phyloP scores from a whole-genome alignment of 2,329 filamentous ascomycete genomes.

The Trichoderma cornu-damae region DNA sequence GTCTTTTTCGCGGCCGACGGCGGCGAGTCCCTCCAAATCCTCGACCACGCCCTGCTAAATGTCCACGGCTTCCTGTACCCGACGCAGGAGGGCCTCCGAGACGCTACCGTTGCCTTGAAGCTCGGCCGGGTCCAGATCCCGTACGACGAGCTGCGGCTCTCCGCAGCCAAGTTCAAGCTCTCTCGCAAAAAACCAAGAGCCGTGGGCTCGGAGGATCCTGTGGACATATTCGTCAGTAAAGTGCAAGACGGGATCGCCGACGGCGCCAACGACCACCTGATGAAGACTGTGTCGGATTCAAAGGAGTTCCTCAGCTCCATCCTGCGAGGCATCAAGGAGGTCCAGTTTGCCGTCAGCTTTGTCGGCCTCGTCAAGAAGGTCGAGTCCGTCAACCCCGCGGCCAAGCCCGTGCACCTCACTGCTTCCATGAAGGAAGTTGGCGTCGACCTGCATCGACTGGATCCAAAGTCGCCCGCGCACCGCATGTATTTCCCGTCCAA shows the following conservation, averaged over 20 bases:
- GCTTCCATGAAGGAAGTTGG: constrained; percentile 95
- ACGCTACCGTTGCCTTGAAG: constrained; percentile 86
- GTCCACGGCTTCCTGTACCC: constrained; percentile 87
- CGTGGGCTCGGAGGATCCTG: constrained; percentile 38
- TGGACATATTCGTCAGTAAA: constrained; percentile 66
- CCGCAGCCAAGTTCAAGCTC: constrained; percentile 52
- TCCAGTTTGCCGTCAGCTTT: constrained; percentile 91
- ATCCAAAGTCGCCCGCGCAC: constrained; percentile 88
- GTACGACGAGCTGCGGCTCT: constrained; percentile 74
- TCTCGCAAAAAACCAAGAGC: constrained; percentile 33
- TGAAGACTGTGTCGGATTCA: constrained; percentile 82
- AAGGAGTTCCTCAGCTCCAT: constrained; percentile 90
- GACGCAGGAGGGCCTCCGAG: constrained; percentile 77
- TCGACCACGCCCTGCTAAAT: constrained; percentile 84
- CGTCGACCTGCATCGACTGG: constrained; percentile 83
- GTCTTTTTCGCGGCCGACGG: constrained; percentile 84
- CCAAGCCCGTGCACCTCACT: constrained; percentile 73
- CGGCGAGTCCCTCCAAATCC: constrained; percentile 74
- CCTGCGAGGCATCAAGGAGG: constrained; percentile 86
- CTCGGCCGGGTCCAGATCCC: constrained; percentile 85
- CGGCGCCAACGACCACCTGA: constrained; percentile 61
- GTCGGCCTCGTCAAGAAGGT: constrained; percentile 80
- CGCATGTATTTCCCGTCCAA: constrained; percentile 96
- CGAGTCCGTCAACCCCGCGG: constrained; percentile 58
- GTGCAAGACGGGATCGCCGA: constrained; percentile 59